Evolutionary conservation across 2,329 filamentous ascomycete genomes (phyloP), one percentile per base, ranked within the genome.

Genomic region (Neofusicoccum kwambonambiense): DNA sequence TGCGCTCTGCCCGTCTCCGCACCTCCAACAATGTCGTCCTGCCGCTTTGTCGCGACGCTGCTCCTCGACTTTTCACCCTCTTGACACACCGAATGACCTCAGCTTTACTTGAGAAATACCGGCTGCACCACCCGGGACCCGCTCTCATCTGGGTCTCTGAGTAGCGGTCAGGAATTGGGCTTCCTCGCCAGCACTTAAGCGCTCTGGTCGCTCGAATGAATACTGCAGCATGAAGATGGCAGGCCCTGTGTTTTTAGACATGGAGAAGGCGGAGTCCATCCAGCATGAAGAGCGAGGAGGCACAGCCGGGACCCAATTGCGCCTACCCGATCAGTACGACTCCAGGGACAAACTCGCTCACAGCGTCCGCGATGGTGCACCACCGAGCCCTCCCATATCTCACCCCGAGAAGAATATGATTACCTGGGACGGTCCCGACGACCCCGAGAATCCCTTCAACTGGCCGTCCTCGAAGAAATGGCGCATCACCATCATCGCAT

Each of bases 401-500:
- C n/a, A 19, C n/a, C 37, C 27, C 2, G 58, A 62, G 13, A 51
- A 51, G 47, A 42, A 17, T 12, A 31, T 17, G 12, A 17, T 51
- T n/a, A 51, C 44, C 35, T 62, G 58, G 58, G 35, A 62, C n/a
- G 58, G 58, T 34, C 58, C 45, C 2, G 12, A 15, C 3, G 58
- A 62, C 35, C 58, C 58, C 3, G 58, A 50, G 22, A 51, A 62
- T 19, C 58, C 58, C 11, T 73, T 72, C 67, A 76, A 77, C 60
- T 78, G 76, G 76, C 70, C 67, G 17, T 60, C 65, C 11, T 37
- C 62, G 7, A 69, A 69, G 13, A 79, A 79, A 71, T 75, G 75
- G 73, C 64, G 75, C n/a, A 70, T 76, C 11, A 75, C 75, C 31
- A 64, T 69, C 11, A 68, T 74, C 15, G 71, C 72, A 12, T 69